Evolutionary conservation across 257 asterid genomes (phyloP), one percentile per base, ranked within the genome.

Genomic region (Voacanga thouarsii): DNA sequence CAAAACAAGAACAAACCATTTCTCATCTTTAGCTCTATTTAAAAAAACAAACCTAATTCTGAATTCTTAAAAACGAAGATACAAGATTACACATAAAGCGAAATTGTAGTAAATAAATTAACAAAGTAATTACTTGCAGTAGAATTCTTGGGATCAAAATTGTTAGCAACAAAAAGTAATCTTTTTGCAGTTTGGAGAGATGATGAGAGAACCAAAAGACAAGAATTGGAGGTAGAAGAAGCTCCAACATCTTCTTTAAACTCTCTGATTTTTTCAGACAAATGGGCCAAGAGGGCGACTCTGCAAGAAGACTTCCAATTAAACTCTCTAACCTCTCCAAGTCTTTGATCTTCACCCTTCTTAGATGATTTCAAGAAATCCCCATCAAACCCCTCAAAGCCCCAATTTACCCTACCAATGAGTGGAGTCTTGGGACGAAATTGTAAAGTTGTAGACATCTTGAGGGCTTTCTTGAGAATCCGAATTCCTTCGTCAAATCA

Each of bases 191-290:
- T 86, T 37, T 79, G 80, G 61, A 86, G 87, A 24, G 89, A 85
- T 26, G 81, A 33, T 24, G 80, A 77, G 69, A 85, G 90, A 86
- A 93, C 98, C 81, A 93, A 85, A 24, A 92, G 83, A 57, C 79
- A 86, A 30, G 89, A 84, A 77, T 30, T 37, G 72, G 79, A 75
- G 19, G 88, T 77, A 64, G 87, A 84, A 61, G 88, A 86, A 55
- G 86, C 74, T 37, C 81, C 82, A 83, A 83, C 41, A 59, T 78
- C 80, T 63, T 80, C 82, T 14, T 86, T 86, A 33, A 88, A 85
- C 76, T 91, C 97, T 85, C 88, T 88, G 61, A 95, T 89, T 81
- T 95, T 98, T 67, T 93, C 98, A 55, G 90, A 88, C 80, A 93
- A 84, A 88, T 95, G 94, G 26, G 90, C 90, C 80, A 95, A 84